Base-by-base conservation (phyloP, 495 filamentous ascomycete species). In the Glarea lozoyensis region DNA sequence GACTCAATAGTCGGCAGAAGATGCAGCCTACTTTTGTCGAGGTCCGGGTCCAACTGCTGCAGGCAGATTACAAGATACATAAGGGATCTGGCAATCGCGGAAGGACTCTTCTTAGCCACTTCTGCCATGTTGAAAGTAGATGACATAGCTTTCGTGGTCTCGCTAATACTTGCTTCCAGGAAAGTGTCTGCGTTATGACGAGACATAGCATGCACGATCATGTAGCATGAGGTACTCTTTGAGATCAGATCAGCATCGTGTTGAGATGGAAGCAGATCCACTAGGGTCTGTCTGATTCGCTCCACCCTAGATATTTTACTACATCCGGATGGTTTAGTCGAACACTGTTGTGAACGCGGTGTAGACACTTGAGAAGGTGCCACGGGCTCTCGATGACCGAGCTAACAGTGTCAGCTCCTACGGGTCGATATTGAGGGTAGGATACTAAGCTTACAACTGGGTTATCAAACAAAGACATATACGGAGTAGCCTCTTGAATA, bases 1-100 rank as follows among this genome's bases (percentile, higher is more conserved):
- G 52, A 40, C 1, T 50, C 38, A 1, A 63, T 22, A 1, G 68
- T 53, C 12, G 60, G 51, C 25, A 53, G 55, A 0, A 65, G 46
- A 1, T 59, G 52, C 3, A 67, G 48, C 18, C 46, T 40, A 4
- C 40, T 33, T 3, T 56, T 48, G 6, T 60, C 18, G 11, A 58
- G 53, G 10, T 33, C 32, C 0, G 60, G 46, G 12, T 64, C 52
- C 1, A 72, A 53, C 33, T 72, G 65, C 40, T 70, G 67, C 25
- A 75, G 54, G 44, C 68, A 74, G 43, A 69, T 54, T 12, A 59
- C 60, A 10, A 76, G 43, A 42, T 70, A 67, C 34, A 76, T 55
- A 4, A 76, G 52, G 17, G 59, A 59, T 37, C 59, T 63, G 12
- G 70, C 69, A 11, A 75, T 58, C 2, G 65, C 30, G 15, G 62